phyloP scores from a whole-genome alignment of 495 filamentous ascomycete genomes.

The Tetracladium setigerum region DNA sequence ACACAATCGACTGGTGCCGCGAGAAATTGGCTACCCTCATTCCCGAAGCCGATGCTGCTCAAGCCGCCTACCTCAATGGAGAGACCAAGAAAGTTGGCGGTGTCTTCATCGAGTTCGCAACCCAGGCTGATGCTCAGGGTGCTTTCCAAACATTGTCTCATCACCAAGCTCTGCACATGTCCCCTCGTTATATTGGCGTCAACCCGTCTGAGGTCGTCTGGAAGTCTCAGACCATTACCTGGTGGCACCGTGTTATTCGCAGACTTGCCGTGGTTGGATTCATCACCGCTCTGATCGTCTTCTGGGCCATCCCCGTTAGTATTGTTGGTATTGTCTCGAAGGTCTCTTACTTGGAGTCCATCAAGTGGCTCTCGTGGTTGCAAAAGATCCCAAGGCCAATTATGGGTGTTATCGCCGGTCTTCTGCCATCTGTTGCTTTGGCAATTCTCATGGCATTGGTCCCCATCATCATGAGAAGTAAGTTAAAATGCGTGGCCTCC shows the following conservation, averaged over 20 bases:
- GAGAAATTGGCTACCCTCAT: constrained; percentile 72
- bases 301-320: constrained; percentile 92
- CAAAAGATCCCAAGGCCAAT: constrained; percentile 60
- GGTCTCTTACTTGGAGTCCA: constrained; percentile 55
- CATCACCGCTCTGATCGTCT: constrained; percentile 74
- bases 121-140: constrained; percentile 74
- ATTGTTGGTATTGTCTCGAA: constrained; percentile 85
- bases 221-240: constrained; percentile 76
- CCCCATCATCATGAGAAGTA: constrained; percentile 66
- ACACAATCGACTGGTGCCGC: constrained; percentile 90
- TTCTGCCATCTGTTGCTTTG: constrained; percentile 73
- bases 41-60: constrained; percentile 69
- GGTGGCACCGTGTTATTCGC: constrained; percentile 78
- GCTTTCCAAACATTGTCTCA: constrained; percentile 83
- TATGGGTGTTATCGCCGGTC: constrained; percentile 75
- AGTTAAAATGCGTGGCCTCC: constrained; percentile 23
- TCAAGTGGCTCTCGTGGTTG: constrained; percentile 71
- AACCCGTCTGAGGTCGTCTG: constrained; percentile 84
- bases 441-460: constrained; percentile 85
- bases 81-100: constrained; percentile 60
- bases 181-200: constrained; percentile 83
- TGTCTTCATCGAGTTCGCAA: constrained; percentile 84
- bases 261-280: constrained; percentile 61
- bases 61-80: constrained; percentile 64
- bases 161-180: constrained; percentile 86